These are phyloP conservation scores for Borealophlyctis nickersoniae DNA, from an alignment of 192 early-diverging fungal species.

Conservation along the genomic window DNA sequence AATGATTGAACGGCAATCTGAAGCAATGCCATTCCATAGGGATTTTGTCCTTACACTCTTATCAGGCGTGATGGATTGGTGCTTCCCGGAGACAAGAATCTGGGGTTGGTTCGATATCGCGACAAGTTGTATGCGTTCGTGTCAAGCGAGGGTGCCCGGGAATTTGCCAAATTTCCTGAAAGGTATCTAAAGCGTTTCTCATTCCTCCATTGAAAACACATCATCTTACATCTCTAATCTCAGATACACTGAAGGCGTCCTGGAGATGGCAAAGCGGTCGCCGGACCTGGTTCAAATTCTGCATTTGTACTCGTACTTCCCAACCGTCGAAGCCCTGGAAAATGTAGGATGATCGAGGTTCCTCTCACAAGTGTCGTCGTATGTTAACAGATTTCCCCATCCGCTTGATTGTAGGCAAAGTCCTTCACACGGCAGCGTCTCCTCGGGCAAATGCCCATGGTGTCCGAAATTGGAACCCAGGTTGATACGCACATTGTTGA, in stretches of 20 bases:
- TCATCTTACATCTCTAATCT: neutral
- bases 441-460: conserved; percentile 52
- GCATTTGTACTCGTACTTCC: conserved; percentile 59
- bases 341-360: conserved; percentile 23
- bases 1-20: too few species aligned
- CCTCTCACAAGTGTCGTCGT: neutral
- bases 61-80: conserved; percentile 47
- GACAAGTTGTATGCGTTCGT: conserved; percentile 53
- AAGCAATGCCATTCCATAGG: conserved; percentile 21
- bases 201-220: neutral
- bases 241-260: conserved; percentile 49
- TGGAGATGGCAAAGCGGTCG: conserved; percentile 41
- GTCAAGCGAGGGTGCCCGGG: conserved; percentile 27
- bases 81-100: conserved; percentile 52
- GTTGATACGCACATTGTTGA: conserved; percentile 62
- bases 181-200: conserved; percentile 12
- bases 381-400: neutral
- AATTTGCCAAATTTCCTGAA: conserved; percentile 49
- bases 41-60: conserved; percentile 52
- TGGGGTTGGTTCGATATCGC: conserved; percentile 48
- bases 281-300: conserved; percentile 51
- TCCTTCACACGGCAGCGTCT: conserved; percentile 51
- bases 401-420: conserved; percentile 38
- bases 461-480: conserved; percentile 52
- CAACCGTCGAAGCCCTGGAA: conserved; percentile 58